Evolutionary conservation across 2,329 filamentous ascomycete species (phyloP), one percentile per base, ranked within the genome.

Genomic region (Zymoseptoria brevis): DNA sequence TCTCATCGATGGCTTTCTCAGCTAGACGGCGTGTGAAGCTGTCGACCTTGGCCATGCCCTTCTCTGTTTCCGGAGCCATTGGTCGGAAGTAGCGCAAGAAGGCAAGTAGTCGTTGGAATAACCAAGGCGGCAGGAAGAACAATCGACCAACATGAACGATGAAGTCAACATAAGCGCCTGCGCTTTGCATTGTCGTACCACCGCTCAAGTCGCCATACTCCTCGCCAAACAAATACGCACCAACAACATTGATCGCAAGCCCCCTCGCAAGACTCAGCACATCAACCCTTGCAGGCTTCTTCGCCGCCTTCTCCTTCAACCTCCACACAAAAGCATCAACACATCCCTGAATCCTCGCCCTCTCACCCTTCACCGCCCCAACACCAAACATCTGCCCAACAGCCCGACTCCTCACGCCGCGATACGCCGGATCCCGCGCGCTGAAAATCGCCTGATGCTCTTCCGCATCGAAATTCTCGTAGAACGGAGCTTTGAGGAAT

Each of bases 401-500:
- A 16, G 78, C 77, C 66, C 82, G 82, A 11, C 79, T 79, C 52
- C 81, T 69, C 3, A 69, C 62, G 2, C 73, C 75, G 9, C 81
- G 67, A 50, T 78, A 71, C 2, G 72, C 72, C 3, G 68, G 69
- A 57, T 77, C 74, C 19, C 74, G 71, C 0, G 74, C 76, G 3
- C 77, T 80, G 69, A 85, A 85, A 41, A 85, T 79, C 1, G 80
- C 81, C 26, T 75, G 69, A 63, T 80, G 79, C 0, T 79, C 80
- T 62, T 83, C 81, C 19, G 83, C 80, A 59, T 83, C 79, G 64
- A 84, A 84, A 62, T 84, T 84, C 0, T 70, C 68, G 66, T 84
- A 84, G 59, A 75, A 78, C 0, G 68, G 64, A 0, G 79, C 75
- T 66, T 85, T 84, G 0, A 71, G 68, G 56, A 84, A 83, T 1